phyloP scores from a whole-genome alignment of 2,329 filamentous ascomycete species.

The Ciborinia camelliae region DNA sequence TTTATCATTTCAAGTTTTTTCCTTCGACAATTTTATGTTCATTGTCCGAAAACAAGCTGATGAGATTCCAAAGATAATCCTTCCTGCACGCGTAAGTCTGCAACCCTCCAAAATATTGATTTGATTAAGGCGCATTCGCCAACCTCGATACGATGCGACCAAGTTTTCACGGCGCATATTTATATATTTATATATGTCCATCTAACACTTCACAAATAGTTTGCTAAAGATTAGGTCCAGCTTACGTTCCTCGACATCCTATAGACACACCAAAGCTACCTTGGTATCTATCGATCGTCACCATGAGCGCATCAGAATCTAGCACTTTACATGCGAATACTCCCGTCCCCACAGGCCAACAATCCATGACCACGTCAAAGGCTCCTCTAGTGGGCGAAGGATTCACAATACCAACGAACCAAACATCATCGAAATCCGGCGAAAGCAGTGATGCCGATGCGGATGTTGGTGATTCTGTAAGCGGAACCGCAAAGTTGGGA shows the following conservation, averaged over 20 bases:
- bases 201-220: slow-evolving; percentile 13
- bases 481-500: slow-evolving; percentile 44
- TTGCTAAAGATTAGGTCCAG: not conserved
- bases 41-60: slow-evolving; percentile 15
- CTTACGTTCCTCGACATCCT: not conserved
- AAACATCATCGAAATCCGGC: slow-evolving; percentile 26
- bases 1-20: not conserved
- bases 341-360: slow-evolving; percentile 28
- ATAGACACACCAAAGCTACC: not conserved
- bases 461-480: slow-evolving; percentile 29
- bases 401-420: slow-evolving; percentile 33
- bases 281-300: not conserved
- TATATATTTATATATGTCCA: slow-evolving; percentile 21
- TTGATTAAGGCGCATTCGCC: slow-evolving; percentile 29
- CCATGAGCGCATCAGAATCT: slow-evolving; percentile 36
- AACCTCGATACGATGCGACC: slow-evolving; percentile 15
- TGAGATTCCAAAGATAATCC: slow-evolving; percentile 1
- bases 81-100: slow-evolving; percentile 28
- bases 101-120: slow-evolving; percentile 20
- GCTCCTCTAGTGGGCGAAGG: slow-evolving; percentile 38
- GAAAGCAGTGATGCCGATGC: slow-evolving; percentile 32
- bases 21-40: not conserved
- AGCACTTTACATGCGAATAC: slow-evolving; percentile 34
- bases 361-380: slow-evolving; percentile 28
- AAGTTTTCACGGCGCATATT: slow-evolving; percentile 22